These are phyloP conservation scores for Candida arabinofermentans DNA, from an alignment of 805 yeast genomes.

Conservation along the genomic window DNA sequence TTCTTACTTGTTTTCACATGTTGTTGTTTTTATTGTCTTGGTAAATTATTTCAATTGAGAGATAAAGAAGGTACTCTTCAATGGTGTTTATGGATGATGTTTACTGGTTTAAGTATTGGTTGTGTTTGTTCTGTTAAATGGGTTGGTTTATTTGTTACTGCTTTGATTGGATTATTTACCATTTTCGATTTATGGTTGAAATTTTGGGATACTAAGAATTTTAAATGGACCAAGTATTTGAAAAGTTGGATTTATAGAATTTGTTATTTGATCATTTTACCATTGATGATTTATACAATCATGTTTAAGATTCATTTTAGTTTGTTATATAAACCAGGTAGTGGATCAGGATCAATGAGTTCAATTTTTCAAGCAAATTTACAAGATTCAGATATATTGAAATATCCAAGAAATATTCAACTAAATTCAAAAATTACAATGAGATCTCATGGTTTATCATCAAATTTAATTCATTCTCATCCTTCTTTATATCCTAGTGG, in stretches of 20 bases:
- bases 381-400: slow-evolving; percentile 56
- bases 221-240: slow-evolving; percentile 42
- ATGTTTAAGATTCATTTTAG: slow-evolving; percentile 81
- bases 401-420: slow-evolving; percentile 65
- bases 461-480: slow-evolving; percentile 85
- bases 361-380: slow-evolving; percentile 79
- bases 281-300: slow-evolving; percentile 61
- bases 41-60: slow-evolving; percentile 49
- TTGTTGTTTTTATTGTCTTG: slow-evolving; percentile 59
- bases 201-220: slow-evolving; percentile 62
- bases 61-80: slow-evolving; percentile 33
- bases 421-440: slow-evolving; percentile 56
- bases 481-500: slow-evolving; percentile 83
- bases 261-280: slow-evolving; percentile 62
- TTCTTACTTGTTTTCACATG: slow-evolving; percentile 74
- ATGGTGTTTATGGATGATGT: slow-evolving; percentile 52
- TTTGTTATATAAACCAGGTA: slow-evolving; percentile 73
- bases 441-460: slow-evolving; percentile 67
- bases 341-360: slow-evolving; percentile 68
- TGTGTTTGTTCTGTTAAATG: slow-evolving; percentile 83
- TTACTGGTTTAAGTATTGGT: slow-evolving; percentile 69
- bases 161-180: slow-evolving; percentile 88
- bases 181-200: slow-evolving; percentile 85
- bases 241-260: slow-evolving; percentile 74
- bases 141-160: slow-evolving; percentile 84